Conservation (phyloP, 2,329 filamentous ascomycete species). For the Fusarium fujikuroi region DNA sequence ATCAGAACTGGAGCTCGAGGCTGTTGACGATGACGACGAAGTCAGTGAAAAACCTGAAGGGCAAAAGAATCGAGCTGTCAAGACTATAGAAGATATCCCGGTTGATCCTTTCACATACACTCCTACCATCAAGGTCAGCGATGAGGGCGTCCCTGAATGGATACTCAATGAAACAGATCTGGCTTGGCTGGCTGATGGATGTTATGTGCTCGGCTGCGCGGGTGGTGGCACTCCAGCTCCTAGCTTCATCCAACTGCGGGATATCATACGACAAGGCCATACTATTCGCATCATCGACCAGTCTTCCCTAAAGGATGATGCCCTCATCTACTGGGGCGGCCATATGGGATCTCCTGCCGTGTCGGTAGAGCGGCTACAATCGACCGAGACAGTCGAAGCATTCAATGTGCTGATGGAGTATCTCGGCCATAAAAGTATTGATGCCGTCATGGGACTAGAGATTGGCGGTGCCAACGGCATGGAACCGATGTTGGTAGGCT, state of each 20-base stretch:
- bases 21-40: background rate
- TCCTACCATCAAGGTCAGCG: background rate
- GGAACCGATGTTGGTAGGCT: slow-evolving; percentile 1
- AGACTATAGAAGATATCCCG: fast-evolving
- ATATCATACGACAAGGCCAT: background rate
- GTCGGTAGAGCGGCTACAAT: slow-evolving; percentile 6
- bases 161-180: background rate
- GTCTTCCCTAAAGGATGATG: background rate
- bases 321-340: background rate
- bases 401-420: background rate
- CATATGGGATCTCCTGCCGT: slow-evolving; percentile 28
- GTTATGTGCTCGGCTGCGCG: background rate
- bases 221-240: background rate
- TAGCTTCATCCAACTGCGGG: background rate
- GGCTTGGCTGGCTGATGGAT: background rate
- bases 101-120: background rate
- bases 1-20: background rate
- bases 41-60: background rate
- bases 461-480: slow-evolving; percentile 32
- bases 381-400: slow-evolving; percentile 15
- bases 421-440: background rate
- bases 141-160: background rate
- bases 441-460: slow-evolving; percentile 22
- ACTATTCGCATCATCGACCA: background rate
- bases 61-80: background rate